phyloP scores from a whole-genome alignment of 164 flowering plant species.

The Vitis rupestris region DNA sequence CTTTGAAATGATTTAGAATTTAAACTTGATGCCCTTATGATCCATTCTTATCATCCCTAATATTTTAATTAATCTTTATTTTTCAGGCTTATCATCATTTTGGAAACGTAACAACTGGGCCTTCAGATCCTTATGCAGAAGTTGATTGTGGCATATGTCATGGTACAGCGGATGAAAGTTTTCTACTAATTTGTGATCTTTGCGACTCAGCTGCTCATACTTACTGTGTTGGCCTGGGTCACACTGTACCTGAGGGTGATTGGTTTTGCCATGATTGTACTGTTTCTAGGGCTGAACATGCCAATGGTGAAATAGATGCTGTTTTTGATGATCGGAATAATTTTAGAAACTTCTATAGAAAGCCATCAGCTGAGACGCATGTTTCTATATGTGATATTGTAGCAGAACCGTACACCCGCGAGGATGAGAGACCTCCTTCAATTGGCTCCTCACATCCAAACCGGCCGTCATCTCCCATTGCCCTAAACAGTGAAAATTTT shows the following conservation, averaged over 20 bases:
- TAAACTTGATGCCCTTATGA: background rate
- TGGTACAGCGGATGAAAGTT: conserved; percentile 42
- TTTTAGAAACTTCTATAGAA: conserved; percentile 1
- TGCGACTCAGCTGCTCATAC: conserved; percentile 81
- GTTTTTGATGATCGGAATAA: background rate
- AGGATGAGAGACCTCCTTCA: conserved; percentile 1
- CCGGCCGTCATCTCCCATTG: conserved; percentile 6
- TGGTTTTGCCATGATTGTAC: conserved; percentile 79
- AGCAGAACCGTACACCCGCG: conserved; percentile 22
- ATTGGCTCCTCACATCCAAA: conserved; percentile 6
- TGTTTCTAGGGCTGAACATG: conserved; percentile 46
- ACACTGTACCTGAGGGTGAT: conserved; percentile 76
- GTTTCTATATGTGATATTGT: conserved; percentile 49
- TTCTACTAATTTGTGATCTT: conserved; percentile 70
- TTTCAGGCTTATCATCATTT: conserved; percentile 44
- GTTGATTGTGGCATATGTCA: conserved; percentile 50
- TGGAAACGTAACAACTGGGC: conserved; percentile 42
- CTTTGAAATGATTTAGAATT: background rate
- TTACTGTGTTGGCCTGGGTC: conserved; percentile 77
- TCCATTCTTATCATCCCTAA: background rate
- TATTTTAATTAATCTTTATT: background rate
- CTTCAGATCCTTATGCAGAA: conserved; percentile 49
- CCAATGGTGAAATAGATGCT: conserved; percentile 18
- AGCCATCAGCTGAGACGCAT: conserved; percentile 8
- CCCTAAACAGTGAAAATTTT: background rate